Percentiles rank a stretch among this genome's conserved stretches.
phyloP scores from a whole-genome alignment of 371 early-diverging fungal species.

The Funneliformis caledonium region DNA sequence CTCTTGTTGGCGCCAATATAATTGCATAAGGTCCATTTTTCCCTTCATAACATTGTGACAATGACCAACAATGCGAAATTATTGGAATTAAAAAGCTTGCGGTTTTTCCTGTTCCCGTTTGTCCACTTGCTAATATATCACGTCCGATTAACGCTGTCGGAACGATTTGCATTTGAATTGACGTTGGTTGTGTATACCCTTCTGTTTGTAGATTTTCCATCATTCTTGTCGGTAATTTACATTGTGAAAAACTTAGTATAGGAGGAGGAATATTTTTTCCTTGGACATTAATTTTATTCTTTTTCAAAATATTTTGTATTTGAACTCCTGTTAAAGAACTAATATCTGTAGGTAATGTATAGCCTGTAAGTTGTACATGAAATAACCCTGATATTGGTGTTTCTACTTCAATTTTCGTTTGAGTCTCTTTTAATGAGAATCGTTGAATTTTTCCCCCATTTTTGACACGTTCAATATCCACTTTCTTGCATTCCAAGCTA shows the following conservation, averaged over 20 bases:
- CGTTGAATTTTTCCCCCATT: too few relatives aligned
- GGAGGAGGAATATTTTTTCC: slow-evolving; percentile 58
- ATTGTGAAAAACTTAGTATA: slow-evolving; percentile 56
- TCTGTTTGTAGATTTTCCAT: slow-evolving; percentile 49
- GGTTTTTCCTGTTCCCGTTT: slow-evolving; percentile 72
- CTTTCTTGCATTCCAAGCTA: slow-evolving; percentile 55
- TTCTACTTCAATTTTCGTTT: not conserved
- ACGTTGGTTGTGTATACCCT: slow-evolving; percentile 56
- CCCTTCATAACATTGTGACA: slow-evolving; percentile 48
- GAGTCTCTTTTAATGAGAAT: not conserved
- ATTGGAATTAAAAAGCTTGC: slow-evolving; percentile 59
- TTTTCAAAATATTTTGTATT: slow-evolving; percentile 48
- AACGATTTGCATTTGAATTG: slow-evolving; percentile 71
- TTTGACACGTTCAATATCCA: slow-evolving; percentile 47
- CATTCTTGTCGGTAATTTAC: slow-evolving; percentile 51
- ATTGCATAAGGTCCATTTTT: slow-evolving; percentile 59
- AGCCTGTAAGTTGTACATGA: slow-evolving; percentile 39
- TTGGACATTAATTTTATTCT: slow-evolving; percentile 53
- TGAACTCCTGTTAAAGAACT: slow-evolving; percentile 45
- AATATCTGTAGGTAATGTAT: slow-evolving; percentile 51
- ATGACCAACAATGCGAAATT: slow-evolving; percentile 56
- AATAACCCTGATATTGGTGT: slow-evolving; percentile 2
- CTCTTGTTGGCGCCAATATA: slow-evolving; percentile 64
- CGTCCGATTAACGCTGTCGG: slow-evolving; percentile 68
- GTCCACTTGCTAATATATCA: slow-evolving; percentile 73